phyloP scores from a whole-genome alignment of 1,284 basidiomycete genomes.

The Apiotrichum veenhuisii region DNA sequence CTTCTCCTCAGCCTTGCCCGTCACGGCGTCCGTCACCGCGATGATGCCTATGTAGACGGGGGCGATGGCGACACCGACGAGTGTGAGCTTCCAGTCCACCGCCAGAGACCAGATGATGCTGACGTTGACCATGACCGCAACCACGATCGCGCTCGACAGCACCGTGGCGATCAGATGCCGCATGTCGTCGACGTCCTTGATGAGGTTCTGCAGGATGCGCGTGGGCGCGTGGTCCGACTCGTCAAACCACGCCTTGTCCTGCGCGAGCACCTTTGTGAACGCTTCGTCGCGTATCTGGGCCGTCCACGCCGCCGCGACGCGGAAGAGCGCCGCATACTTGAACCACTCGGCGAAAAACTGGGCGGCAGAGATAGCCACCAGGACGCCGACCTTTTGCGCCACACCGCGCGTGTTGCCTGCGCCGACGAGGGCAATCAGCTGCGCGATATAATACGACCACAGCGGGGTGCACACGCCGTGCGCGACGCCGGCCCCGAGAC shows the following conservation, averaged over 20 bases:
- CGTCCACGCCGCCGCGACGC: slow-evolving; percentile 71
- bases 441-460: slow-evolving; percentile 84
- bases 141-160: slow-evolving; percentile 67
- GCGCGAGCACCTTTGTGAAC: slow-evolving; percentile 63
- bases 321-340: slow-evolving; percentile 75
- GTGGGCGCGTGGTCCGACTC: slow-evolving; percentile 60
- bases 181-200: slow-evolving; percentile 91
- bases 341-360: slow-evolving; percentile 70
- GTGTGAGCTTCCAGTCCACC: slow-evolving; percentile 86
- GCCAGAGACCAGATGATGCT: slow-evolving; percentile 85
- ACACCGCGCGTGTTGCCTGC: slow-evolving; percentile 62
- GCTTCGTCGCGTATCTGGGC: slow-evolving; percentile 61
- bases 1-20: slow-evolving; percentile 63
- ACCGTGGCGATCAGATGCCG: slow-evolving; percentile 71
- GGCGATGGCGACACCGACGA: slow-evolving; percentile 80
- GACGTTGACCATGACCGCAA: slow-evolving; percentile 72
- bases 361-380: slow-evolving; percentile 66
- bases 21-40: slow-evolving; percentile 65
- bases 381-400: slow-evolving; percentile 55
- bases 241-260: slow-evolving; percentile 93
- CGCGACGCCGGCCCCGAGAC: slow-evolving; percentile 62
- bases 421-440: slow-evolving; percentile 74
- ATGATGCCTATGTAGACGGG: slow-evolving; percentile 77
- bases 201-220: slow-evolving; percentile 69
- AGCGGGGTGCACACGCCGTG: slow-evolving; percentile 82